Percentiles rank a stretch among this genome's conserved stretches.
Evolutionary conservation across 2,329 filamentous ascomycete species (phyloP).

Genomic region (Coccinonectria pachysandricola): DNA sequence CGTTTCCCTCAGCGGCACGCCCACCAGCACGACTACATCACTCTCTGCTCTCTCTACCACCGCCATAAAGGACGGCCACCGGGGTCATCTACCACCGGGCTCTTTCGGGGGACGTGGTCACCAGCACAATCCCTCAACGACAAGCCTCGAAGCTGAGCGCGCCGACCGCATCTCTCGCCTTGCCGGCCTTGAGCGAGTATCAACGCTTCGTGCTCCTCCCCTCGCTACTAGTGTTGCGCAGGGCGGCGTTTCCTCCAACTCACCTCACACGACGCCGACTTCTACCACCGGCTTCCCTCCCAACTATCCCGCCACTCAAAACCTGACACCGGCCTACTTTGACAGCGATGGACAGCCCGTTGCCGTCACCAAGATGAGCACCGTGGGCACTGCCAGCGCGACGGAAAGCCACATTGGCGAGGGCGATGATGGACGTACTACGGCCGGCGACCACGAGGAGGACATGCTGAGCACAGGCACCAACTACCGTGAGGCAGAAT

Average conservation of each 20-base stretch:
- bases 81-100: constrained; percentile 59
- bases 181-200: constrained; percentile 80
- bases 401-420: constrained; percentile 61
- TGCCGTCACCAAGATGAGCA: constrained; percentile 69
- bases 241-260: constrained; percentile 28
- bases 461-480: constrained; percentile 63
- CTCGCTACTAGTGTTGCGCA: constrained; percentile 20
- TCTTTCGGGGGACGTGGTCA: constrained; percentile 46
- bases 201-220: constrained; percentile 54
- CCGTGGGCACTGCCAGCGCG: constrained; percentile 81
- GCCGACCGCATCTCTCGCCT: constrained; percentile 92
- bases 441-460: constrained; percentile 46
- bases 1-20: constrained; percentile 59
- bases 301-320: constrained; percentile 27
- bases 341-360: constrained; percentile 62
- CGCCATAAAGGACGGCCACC: constrained; percentile 92
- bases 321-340: constrained; percentile 62
- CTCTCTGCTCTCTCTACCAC: constrained; percentile 87
- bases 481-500: constrained; percentile 46
- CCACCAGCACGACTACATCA: constrained; percentile 84
- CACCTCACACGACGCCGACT: constrained; percentile 40
- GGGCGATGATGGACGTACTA: constrained; percentile 42
- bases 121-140: constrained; percentile 49
- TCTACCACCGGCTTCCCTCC: constrained; percentile 35
- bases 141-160: constrained; percentile 79